Evolutionary conservation across 208 protist genomes (phyloP), one percentile per base, ranked within the genome.

Genomic region (Angomonas ambiguus): DNA sequence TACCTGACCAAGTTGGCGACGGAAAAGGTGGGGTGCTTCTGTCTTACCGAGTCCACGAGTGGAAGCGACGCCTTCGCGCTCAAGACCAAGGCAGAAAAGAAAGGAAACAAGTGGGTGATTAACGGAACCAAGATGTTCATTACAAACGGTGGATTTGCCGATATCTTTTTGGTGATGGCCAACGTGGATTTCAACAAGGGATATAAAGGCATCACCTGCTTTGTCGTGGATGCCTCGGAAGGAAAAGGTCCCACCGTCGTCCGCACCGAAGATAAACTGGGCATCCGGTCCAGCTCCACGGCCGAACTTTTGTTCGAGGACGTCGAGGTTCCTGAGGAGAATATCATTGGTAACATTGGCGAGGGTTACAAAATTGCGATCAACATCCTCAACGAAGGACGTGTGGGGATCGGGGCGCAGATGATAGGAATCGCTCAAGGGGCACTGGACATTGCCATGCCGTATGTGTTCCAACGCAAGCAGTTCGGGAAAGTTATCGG

Each of bases 301-400:
- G 96, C 92, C 59, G 92, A 98, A 74, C 79, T 99, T 1, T 72
- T 80, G 30, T 88, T 99, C 30, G 81, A 97, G 5, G 93, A 97
- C 62, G 86, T 95, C 10, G 76, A 82, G 53, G 88, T 98, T 22
- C 61, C 81, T 11, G 73, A 83, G 35, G 79, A 71, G 30, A 82
- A 85, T 62, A 65, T 98, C 0, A 69, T 98, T 27, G 92, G 91
- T 27, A 65, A 96, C 57, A 62, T 93, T 22, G 97, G 97, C 27
- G 85, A 96, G 71, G 97, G 97, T 31, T 98, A 97, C 76, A 95
- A 96, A 75, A 88, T 97, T 63, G 95, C 96, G 13, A 98, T 98
- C 60, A 87, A 87, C 62, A 87, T 78, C 45, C 74, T 98, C 8
- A 98, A 98, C 70, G 95, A 98, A 70, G 96, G 96, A 24, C 79